Conservation (phyloP, 768 basidiomycete genomes). For the Trametes elegans region DNA sequence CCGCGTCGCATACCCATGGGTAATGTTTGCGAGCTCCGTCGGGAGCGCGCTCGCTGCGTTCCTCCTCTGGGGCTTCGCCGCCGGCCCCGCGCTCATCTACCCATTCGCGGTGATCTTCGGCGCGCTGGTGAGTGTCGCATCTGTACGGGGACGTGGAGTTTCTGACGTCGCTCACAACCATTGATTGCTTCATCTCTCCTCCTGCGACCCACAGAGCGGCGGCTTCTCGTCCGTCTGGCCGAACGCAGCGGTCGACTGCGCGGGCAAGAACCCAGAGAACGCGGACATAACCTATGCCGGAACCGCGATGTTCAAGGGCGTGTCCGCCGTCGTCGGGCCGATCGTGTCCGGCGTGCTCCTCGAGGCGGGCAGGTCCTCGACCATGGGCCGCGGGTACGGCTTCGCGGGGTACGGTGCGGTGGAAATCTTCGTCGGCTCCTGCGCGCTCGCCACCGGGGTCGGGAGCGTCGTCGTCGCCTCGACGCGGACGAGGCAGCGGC, state of each 20-base stretch:
- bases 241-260: conserved; percentile 20
- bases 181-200: too few relatives aligned
- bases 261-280: conserved; percentile 20
- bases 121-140: conserved; percentile 17
- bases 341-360: conserved; percentile 25
- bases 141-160: neutral
- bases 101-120: conserved; percentile 26
- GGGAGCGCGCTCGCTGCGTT: conserved; percentile 22
- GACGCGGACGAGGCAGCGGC: conserved; percentile 13
- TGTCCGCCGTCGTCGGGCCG: conserved; percentile 25
- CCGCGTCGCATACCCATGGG: conserved; percentile 24
- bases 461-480: conserved; percentile 19
- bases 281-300: conserved; percentile 18
- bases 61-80: conserved; percentile 26
- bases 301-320: conserved; percentile 19
- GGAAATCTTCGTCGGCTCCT: conserved; percentile 25
- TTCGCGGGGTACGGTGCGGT: conserved; percentile 21
- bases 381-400: conserved; percentile 13
- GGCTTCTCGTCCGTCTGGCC: conserved; percentile 23
- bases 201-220: too few relatives aligned
- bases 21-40: conserved; percentile 21
- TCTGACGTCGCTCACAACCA: too few relatives aligned
- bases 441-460: conserved; percentile 19
- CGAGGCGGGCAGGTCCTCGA: conserved; percentile 17
- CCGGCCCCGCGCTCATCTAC: conserved; percentile 21